phyloP scores from a whole-genome alignment of 148 eudicot species.

The Selenicereus undatus region DNA sequence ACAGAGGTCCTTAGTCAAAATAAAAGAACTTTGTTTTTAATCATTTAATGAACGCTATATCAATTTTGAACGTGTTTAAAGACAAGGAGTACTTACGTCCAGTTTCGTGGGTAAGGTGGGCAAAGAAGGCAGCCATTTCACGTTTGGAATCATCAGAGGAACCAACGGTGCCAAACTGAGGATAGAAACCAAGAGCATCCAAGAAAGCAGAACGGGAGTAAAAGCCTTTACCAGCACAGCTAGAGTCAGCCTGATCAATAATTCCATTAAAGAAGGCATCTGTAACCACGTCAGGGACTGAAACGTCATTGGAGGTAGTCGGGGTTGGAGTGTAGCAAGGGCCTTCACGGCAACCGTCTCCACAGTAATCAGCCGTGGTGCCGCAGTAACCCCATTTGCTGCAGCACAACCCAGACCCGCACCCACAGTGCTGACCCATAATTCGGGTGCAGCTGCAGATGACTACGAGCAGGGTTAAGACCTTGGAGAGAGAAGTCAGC shows the following conservation, averaged over 20 bases:
- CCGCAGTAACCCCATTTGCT: constrained; percentile 55
- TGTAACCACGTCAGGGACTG: constrained; percentile 40
- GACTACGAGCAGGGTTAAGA: neutral
- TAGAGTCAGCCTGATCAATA: constrained; percentile 30
- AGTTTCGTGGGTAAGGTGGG: constrained; percentile 66
- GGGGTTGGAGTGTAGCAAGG: constrained; percentile 23
- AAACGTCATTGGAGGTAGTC: constrained; percentile 2
- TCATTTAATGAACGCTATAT: no score
- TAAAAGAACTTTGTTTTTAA: no score
- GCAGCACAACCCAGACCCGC: constrained; percentile 36
- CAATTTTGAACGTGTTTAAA: no score
- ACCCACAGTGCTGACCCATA: constrained; percentile 43
- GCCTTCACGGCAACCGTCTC: constrained; percentile 47
- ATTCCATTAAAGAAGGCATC: constrained; percentile 45
- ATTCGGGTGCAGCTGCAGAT: neutral
- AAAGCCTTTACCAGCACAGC: constrained; percentile 50
- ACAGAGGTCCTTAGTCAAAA: no score
- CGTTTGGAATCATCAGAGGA: constrained; percentile 44
- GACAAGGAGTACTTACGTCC: constrained; percentile 42
- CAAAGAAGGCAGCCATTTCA: constrained; percentile 66
- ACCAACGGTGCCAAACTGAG: constrained; percentile 47
- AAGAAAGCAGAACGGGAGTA: constrained; percentile 42
- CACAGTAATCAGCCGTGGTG: constrained; percentile 40
- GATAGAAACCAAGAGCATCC: constrained; percentile 31
- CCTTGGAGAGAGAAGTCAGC: neutral